A percentile compares a stretch with the other conserved stretches of the same genome.
Evolutionary conservation across 192 early-diverging fungal species (phyloP).

Genomic region (Podila minutissima): DNA sequence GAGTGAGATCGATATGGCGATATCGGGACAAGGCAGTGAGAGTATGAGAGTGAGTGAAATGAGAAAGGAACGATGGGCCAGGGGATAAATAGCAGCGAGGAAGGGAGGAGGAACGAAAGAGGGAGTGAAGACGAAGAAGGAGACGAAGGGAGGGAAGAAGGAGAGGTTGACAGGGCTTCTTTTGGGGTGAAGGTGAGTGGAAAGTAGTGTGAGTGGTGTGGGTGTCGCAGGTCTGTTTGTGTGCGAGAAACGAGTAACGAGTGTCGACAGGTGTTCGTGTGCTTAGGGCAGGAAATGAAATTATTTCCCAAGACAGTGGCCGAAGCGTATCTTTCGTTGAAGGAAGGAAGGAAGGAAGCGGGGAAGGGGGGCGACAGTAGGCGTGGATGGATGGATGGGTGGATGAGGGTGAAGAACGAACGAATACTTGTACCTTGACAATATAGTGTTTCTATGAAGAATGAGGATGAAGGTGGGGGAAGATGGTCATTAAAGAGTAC

Average conservation of each 20-base stretch:
- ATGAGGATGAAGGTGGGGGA: too few relatives aligned
- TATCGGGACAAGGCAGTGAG: neutral
- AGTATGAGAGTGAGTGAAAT: neutral
- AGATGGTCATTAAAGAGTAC: neutral
- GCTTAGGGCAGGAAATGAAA: neutral
- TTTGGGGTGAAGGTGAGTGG: neutral
- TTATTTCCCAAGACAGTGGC: too few relatives aligned
- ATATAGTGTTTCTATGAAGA: too few relatives aligned
- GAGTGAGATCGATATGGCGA: neutral
- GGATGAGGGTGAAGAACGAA: too few relatives aligned
- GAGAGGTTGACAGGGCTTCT: neutral
- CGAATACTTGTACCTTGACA: too few relatives aligned
- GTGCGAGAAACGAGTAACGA: neutral
- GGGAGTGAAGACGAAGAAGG: neutral
- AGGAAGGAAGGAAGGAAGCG: too few relatives aligned
- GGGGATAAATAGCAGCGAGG: neutral
- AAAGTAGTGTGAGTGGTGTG: neutral
- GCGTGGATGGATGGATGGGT: neutral
- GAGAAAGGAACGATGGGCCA: too few relatives aligned
- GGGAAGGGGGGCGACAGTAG: too few relatives aligned
- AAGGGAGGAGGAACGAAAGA: neutral
- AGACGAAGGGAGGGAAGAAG: neutral
- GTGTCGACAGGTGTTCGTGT: neutral
- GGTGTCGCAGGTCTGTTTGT: neutral
- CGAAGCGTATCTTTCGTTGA: too few relatives aligned